A percentile compares a stretch with the other conserved stretches of the same genome.
Conservation (phyloP, 768 basidiomycete genomes). For the Mycena sanguinolenta region DNA sequence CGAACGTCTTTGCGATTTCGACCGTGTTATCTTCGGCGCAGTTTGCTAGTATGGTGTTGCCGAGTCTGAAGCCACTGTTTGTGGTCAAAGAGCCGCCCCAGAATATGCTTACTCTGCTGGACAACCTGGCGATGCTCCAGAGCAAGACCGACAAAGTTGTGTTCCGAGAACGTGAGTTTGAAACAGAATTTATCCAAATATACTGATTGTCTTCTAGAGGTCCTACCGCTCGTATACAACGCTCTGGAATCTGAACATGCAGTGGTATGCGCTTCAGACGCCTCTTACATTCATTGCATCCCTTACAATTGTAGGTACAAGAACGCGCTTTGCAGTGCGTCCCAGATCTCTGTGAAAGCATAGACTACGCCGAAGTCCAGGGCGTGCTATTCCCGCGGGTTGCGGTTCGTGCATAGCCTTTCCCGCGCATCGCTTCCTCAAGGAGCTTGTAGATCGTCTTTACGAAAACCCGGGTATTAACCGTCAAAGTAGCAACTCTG, state of each 20-base stretch:
- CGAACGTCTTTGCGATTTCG: constrained; percentile 94
- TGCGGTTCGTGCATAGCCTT: constrained; percentile 68
- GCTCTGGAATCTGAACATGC: constrained; percentile 97
- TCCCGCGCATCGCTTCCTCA: constrained; percentile 3
- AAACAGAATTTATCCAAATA: constrained; percentile 1
- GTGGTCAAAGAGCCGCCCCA: constrained; percentile 94
- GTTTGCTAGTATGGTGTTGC: constrained; percentile 86
- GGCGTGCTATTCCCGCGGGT: constrained; percentile 91
- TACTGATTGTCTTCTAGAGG: constrained; percentile 67
- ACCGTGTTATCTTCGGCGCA: constrained; percentile 80
- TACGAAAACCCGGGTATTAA: constrained; percentile 89
- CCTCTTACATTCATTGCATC: not conserved
- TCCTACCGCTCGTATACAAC: constrained; percentile 96
- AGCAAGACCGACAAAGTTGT: constrained; percentile 88
- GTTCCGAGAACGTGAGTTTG: constrained; percentile 89
- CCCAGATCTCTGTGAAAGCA: constrained; percentile 90
- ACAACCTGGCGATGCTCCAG: constrained; percentile 89
- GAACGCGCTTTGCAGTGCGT: constrained; percentile 89
- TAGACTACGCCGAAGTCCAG: constrained; percentile 96
- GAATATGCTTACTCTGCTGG: constrained; percentile 94
- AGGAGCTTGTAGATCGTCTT: constrained; percentile 79
- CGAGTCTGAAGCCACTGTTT: constrained; percentile 92
- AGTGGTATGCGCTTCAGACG: constrained; percentile 55
- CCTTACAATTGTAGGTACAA: constrained; percentile 74
- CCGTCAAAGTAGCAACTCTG: constrained; percentile 92